A percentile compares a stretch with the other conserved stretches of the same genome.
Evolutionary conservation across 2,329 filamentous ascomycete species (phyloP).

Genomic region (Aspergillus pseudonomiae): DNA sequence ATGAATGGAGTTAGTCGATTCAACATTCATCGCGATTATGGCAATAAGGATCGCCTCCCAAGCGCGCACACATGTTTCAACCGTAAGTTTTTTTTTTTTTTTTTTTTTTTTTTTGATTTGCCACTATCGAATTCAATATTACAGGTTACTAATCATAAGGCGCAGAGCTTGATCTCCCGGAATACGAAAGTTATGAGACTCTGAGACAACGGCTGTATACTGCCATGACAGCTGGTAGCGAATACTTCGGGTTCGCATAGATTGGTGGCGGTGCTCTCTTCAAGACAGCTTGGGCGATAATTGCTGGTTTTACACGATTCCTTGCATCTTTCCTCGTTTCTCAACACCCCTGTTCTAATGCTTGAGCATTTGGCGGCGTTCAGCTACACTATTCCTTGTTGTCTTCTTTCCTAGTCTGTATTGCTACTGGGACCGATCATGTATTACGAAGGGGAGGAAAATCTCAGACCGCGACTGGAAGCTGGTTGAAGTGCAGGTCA

Average conservation of each 20-base stretch:
- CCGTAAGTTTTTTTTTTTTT: constrained; percentile 65
- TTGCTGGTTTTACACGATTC: constrained; percentile 18
- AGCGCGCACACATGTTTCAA: constrained; percentile 99
- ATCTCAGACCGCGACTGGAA: background rate
- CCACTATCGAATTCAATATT: background rate
- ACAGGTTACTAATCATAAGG: constrained; percentile 38
- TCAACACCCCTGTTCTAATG: constrained; percentile 23
- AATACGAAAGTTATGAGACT: constrained; percentile 94
- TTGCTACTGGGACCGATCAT: constrained; percentile 8
- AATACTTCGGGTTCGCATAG: constrained; percentile 97
- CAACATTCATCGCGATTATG: constrained; percentile 98
- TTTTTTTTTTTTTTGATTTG: background rate
- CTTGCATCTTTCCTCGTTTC: background rate
- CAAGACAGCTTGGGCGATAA: constrained; percentile 10
- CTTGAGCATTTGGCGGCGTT: constrained; percentile 43
- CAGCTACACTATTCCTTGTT: constrained; percentile 8
- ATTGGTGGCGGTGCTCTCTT: constrained; percentile 16
- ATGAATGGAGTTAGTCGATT: constrained; percentile 99
- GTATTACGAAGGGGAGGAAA: background rate
- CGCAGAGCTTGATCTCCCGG: constrained; percentile 91
- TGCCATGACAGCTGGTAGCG: constrained; percentile 95
- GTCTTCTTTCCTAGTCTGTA: constrained; percentile 22
- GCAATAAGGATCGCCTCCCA: constrained; percentile 91
- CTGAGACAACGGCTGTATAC: constrained; percentile 87
- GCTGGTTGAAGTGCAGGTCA: constrained; percentile 48